Conservation (phyloP, 2,329 filamentous ascomycete species). For the Nigrograna mackinnonii region DNA sequence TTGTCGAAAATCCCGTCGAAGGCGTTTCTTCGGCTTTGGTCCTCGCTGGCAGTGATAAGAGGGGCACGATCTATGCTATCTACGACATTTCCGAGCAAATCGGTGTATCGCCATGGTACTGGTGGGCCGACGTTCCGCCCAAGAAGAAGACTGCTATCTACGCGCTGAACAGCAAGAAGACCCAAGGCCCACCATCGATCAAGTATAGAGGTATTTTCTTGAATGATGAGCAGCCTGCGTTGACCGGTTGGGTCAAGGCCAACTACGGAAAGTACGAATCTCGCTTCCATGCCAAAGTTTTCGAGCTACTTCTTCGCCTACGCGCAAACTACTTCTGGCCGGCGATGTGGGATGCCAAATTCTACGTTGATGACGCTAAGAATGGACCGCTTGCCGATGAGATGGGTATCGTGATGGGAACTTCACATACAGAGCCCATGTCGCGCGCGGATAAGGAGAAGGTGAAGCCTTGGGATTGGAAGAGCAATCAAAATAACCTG, state of each 20-base stretch:
- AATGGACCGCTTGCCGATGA: conserved; percentile 71
- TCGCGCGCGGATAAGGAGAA: conserved; percentile 54
- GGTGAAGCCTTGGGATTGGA: conserved; percentile 31
- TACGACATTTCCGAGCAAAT: conserved; percentile 73
- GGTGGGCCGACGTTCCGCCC: conserved; percentile 64
- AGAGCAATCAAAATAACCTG: conserved; percentile 23
- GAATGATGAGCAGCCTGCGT: conserved; percentile 68
- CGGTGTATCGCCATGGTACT: conserved; percentile 70
- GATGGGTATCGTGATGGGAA: conserved; percentile 71
- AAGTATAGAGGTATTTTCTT: conserved; percentile 71
- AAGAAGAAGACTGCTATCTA: conserved; percentile 57
- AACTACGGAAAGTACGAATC: conserved; percentile 51
- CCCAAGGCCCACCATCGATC: conserved; percentile 62
- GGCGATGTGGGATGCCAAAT: conserved; percentile 68
- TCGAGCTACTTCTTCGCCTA: conserved; percentile 69
- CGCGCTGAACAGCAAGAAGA: conserved; percentile 55
- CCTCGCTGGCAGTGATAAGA: conserved; percentile 65
- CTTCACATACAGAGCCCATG: conserved; percentile 73
- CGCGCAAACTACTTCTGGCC: conserved; percentile 77
- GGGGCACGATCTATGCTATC: conserved; percentile 68
- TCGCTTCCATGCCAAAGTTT: conserved; percentile 69
- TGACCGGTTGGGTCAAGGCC: conserved; percentile 65
- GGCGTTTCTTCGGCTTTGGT: conserved; percentile 62
- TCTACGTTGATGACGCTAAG: conserved; percentile 68
- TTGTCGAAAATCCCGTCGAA: conserved; percentile 60